Evolutionary conservation across 495 filamentous ascomycete species (phyloP), one percentile per base, ranked within the genome.

Genomic region (Aspergillus bridgeri): DNA sequence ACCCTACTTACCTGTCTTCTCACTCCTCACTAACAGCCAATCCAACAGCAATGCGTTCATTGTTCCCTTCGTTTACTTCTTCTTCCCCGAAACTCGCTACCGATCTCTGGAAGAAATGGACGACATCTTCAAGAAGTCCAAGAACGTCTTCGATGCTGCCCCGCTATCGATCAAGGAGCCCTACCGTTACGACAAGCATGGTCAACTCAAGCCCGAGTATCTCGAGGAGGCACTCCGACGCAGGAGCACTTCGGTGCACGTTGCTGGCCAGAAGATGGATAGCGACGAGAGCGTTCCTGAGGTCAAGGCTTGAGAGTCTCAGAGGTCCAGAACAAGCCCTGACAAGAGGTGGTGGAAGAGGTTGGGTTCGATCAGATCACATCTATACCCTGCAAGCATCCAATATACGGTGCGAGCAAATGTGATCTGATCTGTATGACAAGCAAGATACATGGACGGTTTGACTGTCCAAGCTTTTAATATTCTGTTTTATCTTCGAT

Each of bases 71-170:
- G 79, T 88, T 48, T 89, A 87, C 71, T 85, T 86, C 75, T 86
- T 89, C 80, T 88, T 84, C 66, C 86, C 86, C 0, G 87, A 90
- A 67, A 90, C 87, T 0, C 83, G 83, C 15, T 83, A 83, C 61
- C 83, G 86, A 19, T 84, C 82, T 6, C 75, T 90, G 7, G 87
- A 90, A 61, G 87, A 90, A 65, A 86, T 90, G 81, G 87, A 90
- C 65, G 68, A 69, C 58, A 88, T 90, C 60, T 90, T 90, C 78
- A 80, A 79, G 66, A 88, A 87, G 63, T 74, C 73, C 47, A 70
- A 71, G 42, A 69, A 67, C 33, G 59, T 72, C 21, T 83, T 88
- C 58, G 67, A 76, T 15, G 81, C 86, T n/a, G 86, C 89, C 1
- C 60, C 71, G 24, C 70, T 83, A 47, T 86, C 87, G 1, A 58